phyloP scores from a whole-genome alignment of 441 rosid genomes.

The Erodium trifolium region DNA sequence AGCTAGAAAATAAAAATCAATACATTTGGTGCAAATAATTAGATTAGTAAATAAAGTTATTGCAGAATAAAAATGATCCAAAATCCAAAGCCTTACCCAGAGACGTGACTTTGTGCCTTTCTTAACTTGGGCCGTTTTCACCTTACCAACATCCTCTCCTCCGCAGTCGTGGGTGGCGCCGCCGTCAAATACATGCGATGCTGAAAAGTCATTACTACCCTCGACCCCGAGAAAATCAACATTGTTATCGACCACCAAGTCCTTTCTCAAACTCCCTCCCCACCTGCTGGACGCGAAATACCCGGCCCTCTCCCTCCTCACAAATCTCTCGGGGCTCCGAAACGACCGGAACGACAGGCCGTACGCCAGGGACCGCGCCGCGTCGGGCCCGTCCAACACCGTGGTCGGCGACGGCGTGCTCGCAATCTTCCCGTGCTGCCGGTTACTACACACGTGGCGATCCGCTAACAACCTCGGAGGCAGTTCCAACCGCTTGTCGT shows the following conservation, averaged over 20 bases:
- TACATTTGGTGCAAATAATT: no score
- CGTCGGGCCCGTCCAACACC: conserved; percentile 1
- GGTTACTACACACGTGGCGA: no score
- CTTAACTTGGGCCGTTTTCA: neutral
- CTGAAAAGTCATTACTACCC: neutral
- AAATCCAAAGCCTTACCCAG: neutral
- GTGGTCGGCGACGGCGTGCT: neutral
- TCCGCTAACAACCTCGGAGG: neutral
- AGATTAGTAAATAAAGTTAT: no score
- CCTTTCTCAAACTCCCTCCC: neutral
- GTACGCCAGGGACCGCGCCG: neutral
- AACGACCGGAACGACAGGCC: neutral
- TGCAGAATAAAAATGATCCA: no score
- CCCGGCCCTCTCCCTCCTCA: neutral
- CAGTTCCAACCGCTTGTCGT: neutral
- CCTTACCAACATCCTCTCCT: neutral
- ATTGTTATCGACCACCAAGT: neutral
- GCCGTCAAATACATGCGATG: neutral
- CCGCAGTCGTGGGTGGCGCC: neutral
- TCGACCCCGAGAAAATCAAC: neutral
- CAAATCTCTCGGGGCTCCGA: neutral
- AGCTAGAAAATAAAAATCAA: no score
- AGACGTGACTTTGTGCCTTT: neutral
- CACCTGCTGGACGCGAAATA: conserved; percentile 1
- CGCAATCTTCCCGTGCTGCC: neutral